Percentiles rank a stretch among this genome's conserved stretches.
Evolutionary conservation across 768 basidiomycete genomes (phyloP).

Genomic region (Lactarius akahatsu): DNA sequence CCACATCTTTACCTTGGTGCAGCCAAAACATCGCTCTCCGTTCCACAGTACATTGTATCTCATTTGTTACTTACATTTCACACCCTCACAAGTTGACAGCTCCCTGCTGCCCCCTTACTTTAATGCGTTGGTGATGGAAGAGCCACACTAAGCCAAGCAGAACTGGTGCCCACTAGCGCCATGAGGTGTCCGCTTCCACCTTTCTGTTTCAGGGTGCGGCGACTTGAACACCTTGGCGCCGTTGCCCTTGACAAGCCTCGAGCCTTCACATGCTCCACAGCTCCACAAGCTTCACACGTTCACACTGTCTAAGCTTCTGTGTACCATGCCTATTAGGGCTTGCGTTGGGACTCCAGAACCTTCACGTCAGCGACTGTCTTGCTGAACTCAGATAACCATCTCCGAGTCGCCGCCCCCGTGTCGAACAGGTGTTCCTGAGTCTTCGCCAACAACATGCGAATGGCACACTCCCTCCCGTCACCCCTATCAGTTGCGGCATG

Average conservation of each 20-base stretch:
- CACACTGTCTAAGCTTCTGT: background rate
- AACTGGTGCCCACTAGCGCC: background rate
- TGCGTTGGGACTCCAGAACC: background rate
- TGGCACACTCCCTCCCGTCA: background rate
- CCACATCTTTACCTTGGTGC: background rate
- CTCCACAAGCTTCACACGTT: background rate
- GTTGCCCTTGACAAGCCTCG: background rate
- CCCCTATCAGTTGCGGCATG: background rate
- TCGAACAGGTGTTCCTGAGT: background rate
- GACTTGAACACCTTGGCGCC: background rate
- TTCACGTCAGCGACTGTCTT: background rate
- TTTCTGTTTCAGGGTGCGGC: background rate
- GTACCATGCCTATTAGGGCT: background rate
- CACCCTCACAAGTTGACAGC: background rate
- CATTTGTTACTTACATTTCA: constrained; percentile 5
- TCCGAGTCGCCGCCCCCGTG: background rate
- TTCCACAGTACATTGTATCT: constrained; percentile 14
- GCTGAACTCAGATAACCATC: constrained; percentile 3
- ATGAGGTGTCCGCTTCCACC: background rate
- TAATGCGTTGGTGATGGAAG: background rate
- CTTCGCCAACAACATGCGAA: background rate
- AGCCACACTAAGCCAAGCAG: background rate
- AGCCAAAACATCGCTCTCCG: constrained; percentile 6
- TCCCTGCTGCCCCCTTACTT: background rate
- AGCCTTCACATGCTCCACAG: background rate